These are phyloP conservation scores for Carex pumila DNA, from an alignment of 176 grass and related monocot genomes.

Conservation along the genomic window DNA sequence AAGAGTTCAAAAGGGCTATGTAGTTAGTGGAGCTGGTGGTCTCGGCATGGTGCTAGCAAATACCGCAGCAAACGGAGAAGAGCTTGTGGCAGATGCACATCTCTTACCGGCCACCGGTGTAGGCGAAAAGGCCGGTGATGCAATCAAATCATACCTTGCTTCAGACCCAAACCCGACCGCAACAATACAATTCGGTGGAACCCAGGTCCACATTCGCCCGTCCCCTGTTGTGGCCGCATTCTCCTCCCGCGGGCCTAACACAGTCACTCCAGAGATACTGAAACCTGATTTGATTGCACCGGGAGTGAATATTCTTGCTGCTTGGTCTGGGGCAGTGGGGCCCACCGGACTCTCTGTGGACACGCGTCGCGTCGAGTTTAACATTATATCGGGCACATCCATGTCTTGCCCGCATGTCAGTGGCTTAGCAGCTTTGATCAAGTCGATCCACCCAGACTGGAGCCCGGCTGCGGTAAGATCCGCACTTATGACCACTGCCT, in stretches of 20 bases:
- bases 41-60: constrained; percentile 82
- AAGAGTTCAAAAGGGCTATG: constrained; percentile 75
- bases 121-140: constrained; percentile 37
- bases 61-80: constrained; percentile 75
- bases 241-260: constrained; percentile 78
- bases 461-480: constrained; percentile 65
- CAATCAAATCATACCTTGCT: constrained; percentile 48
- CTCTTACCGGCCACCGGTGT: constrained; percentile 63
- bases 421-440: constrained; percentile 54
- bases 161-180: constrained; percentile 42
- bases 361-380: constrained; percentile 48
- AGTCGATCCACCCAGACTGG: constrained; percentile 62
- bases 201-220: constrained; percentile 41
- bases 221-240: constrained; percentile 75
- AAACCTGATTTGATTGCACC: constrained; percentile 82
- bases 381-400: constrained; percentile 92
- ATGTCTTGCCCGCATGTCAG: constrained; percentile 94
- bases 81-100: constrained; percentile 85
- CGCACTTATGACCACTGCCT: constrained; percentile 92
- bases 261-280: constrained; percentile 61
- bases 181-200: constrained; percentile 57
- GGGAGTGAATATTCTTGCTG: constrained; percentile 81
- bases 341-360: constrained; percentile 57
- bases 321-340: constrained; percentile 63
- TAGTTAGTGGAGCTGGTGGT: constrained; percentile 58